Evolutionary conservation across 176 grass and related monocot genomes (phyloP).

Genomic region (Cocos nucifera): DNA sequence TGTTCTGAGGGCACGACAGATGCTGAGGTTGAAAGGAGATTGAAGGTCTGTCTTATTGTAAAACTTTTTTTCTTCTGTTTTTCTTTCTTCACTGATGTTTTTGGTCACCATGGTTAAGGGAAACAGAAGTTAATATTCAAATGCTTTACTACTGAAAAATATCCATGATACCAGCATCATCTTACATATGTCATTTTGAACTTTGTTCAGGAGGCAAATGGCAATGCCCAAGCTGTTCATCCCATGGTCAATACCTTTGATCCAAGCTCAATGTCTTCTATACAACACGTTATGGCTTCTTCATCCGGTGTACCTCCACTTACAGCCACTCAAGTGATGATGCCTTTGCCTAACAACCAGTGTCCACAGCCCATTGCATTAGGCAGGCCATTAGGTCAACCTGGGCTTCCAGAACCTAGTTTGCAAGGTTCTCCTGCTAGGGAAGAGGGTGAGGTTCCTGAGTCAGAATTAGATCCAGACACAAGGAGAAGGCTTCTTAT

Average conservation of each 20-base stretch:
- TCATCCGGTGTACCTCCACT: conserved; percentile 23
- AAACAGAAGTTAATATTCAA: too few relatives aligned
- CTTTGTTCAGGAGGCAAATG: conserved; percentile 54
- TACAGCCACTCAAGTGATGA: conserved; percentile 23
- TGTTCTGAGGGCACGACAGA: conserved; percentile 76
- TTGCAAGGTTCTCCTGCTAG: conserved; percentile 63
- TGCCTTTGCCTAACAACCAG: conserved; percentile 40
- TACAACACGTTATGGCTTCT: conserved; percentile 31
- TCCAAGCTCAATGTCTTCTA: conserved; percentile 24
- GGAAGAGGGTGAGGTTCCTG: conserved; percentile 84
- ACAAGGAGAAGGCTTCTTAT: conserved; percentile 87
- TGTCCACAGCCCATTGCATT: conserved; percentile 26
- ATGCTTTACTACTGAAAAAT: too few relatives aligned
- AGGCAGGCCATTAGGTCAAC: conserved; percentile 40
- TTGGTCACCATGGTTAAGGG: too few relatives aligned
- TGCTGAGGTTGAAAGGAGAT: conserved; percentile 73
- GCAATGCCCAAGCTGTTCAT: conserved; percentile 34
- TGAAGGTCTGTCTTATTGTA: conserved; percentile 38
- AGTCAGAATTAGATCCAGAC: conserved; percentile 88
- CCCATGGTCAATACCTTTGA: conserved; percentile 35
- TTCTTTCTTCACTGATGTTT: too few relatives aligned
- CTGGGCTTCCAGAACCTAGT: conserved; percentile 29
- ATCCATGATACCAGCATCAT: too few relatives aligned
- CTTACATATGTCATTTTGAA: conserved; percentile 20
- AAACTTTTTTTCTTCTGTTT: too few relatives aligned